Base-by-base conservation (phyloP, 2,329 filamentous ascomycete species). In the Lasiodiplodia sp. region DNA sequence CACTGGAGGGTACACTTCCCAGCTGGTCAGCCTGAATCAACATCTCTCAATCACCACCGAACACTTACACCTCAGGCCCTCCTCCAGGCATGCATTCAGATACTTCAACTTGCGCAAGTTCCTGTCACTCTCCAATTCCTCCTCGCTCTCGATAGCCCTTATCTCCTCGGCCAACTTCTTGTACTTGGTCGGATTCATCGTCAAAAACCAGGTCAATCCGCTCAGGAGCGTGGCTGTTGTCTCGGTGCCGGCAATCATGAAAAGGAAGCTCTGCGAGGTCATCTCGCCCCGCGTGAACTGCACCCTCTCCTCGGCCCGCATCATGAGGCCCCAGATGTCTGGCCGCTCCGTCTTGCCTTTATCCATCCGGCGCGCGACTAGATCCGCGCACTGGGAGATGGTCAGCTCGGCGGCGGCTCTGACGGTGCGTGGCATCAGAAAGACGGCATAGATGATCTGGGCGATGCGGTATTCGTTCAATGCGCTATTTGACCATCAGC, bases 31-130 rank as follows among this genome's bases (percentile, higher is more conserved):
- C n/a, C 10, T 28, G 14, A 4, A 79, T 10, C 83, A 76, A 3
- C 85, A 73, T 1, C 76, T 79, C 73, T 85, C 28, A 83, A 64
- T 83, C 78, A 7, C 85, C 75, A 68, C 81, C n/a, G 12, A 16
- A 47, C 57, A 25, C 31, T 34, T 47, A 47, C 57, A 10, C 12
- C 82, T 77, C 38, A 83, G 71, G 0, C 75, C 75, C 69, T 84
- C 82, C 40, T 82, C 79, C 7, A 84, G 72, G 47, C 78, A 79
- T 0, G 49, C 63, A 31, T 18, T 18, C 63, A 66, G 23, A 31
- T 66, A 66, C 14, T 28, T 44, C 63, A 66, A 6, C n/a, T 21
- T 31, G 11, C 28, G 14, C 63, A 56, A 6, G 16, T n/a, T 44
- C 11, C 31, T 37, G 11, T 34, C 31, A 34, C 16, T 66, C 7